A percentile compares a stretch with the other conserved stretches of the same genome.
These are phyloP conservation scores for Prunus fruticosa DNA, from an alignment of 306 rosid genomes.

Conservation along the genomic window DNA sequence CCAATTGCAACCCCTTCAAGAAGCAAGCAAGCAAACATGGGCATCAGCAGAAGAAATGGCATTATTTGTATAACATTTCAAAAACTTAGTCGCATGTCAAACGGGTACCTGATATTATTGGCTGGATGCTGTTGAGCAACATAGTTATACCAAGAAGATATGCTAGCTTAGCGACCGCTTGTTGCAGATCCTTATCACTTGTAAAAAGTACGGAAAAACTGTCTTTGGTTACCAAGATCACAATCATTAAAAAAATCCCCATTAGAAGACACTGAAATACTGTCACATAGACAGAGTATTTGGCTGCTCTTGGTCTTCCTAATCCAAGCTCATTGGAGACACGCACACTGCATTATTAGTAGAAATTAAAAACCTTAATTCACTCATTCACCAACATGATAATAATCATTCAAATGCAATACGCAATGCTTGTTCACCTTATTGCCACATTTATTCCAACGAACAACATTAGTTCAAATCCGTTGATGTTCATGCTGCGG, in stretches of 20 bases:
- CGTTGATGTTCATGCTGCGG: constrained; percentile 27
- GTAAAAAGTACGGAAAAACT: constrained; percentile 27
- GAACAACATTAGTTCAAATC: constrained; percentile 32
- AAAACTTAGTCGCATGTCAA: not conserved
- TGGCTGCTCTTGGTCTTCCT: constrained; percentile 54
- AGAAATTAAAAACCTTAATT: not conserved
- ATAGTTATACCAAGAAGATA: constrained; percentile 33
- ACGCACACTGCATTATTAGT: constrained; percentile 34
- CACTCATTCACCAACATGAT: not conserved
- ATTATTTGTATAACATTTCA: no score
- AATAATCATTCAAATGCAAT: not conserved
- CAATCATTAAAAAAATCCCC: constrained; percentile 33
- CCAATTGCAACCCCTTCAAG: constrained; percentile 52
- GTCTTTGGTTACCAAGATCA: constrained; percentile 24
- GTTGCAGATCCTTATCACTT: constrained; percentile 26
- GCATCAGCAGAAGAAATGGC: no score
- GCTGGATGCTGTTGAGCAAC: constrained; percentile 39
- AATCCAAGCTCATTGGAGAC: constrained; percentile 58
- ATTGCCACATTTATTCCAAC: constrained; percentile 31
- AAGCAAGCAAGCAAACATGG: not conserved
- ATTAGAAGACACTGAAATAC: constrained; percentile 35
- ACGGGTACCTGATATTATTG: constrained; percentile 42
- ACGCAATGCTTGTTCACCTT: constrained; percentile 12
- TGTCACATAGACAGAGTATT: constrained; percentile 44
- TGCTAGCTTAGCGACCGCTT: constrained; percentile 24